These are phyloP conservation scores for Aspergillus pseudoglaucus DNA, from an alignment of 2,329 filamentous ascomycete species.

Conservation along the genomic window DNA sequence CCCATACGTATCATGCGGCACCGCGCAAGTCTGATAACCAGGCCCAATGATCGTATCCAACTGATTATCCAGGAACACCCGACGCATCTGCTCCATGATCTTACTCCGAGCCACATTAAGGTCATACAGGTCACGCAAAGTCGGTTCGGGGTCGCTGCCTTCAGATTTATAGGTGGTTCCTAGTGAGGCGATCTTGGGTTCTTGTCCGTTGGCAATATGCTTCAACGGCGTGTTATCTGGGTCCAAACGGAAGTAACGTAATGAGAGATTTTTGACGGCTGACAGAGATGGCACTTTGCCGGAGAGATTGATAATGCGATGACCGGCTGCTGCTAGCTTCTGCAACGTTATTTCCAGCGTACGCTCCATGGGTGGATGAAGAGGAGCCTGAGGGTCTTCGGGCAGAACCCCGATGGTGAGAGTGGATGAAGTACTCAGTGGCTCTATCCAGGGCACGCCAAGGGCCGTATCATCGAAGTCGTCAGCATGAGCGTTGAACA, in stretches of 20 bases:
- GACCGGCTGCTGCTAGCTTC: slow-evolving; percentile 15
- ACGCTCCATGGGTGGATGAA: slow-evolving; percentile 18
- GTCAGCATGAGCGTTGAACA: background rate
- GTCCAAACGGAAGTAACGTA: slow-evolving; percentile 16
- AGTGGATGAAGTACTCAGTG: background rate
- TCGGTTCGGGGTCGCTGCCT: slow-evolving; percentile 6
- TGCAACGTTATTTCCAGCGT: slow-evolving; percentile 6
- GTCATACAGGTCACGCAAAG: slow-evolving; percentile 13
- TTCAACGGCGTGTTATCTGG: slow-evolving; percentile 13
- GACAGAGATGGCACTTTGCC: slow-evolving; percentile 4
- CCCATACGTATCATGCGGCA: slow-evolving; percentile 17
- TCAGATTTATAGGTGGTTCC: slow-evolving; percentile 7
- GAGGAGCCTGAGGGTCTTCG: slow-evolving; percentile 13
- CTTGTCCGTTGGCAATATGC: slow-evolving; percentile 12
- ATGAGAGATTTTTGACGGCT: slow-evolving; percentile 4
- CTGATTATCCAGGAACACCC: slow-evolving; percentile 11
- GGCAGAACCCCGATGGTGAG: slow-evolving; percentile 16
- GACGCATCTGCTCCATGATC: slow-evolving; percentile 9
- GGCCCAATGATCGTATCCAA: slow-evolving; percentile 18
- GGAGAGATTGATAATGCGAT: slow-evolving; percentile 11
- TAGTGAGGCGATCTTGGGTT: slow-evolving; percentile 16
- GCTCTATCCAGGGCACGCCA: background rate
- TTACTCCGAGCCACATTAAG: slow-evolving; percentile 10
- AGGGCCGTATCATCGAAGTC: background rate
- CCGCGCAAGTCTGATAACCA: slow-evolving; percentile 17